Evolutionary conservation across 1,284 basidiomycete genomes (phyloP).

Genomic region (Fistulinella cinereoalba): DNA sequence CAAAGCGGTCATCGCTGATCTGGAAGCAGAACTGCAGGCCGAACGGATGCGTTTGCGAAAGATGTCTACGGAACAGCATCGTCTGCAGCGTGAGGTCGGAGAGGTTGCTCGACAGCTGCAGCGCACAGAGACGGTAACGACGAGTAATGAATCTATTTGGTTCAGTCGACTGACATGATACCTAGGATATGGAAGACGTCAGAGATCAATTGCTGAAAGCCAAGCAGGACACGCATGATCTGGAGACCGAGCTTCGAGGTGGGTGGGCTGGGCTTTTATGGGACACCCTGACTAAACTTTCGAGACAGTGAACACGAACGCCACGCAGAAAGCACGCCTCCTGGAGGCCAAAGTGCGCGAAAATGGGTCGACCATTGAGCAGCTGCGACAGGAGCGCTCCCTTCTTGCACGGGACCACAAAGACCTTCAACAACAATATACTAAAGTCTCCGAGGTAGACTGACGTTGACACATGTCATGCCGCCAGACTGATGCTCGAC

Average conservation of each 20-base stretch:
- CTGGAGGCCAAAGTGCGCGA: constrained; percentile 62
- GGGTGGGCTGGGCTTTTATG: constrained; percentile 1
- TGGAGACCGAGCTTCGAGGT: constrained; percentile 70
- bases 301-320: constrained; percentile 53
- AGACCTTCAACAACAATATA: constrained; percentile 61
- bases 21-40: constrained; percentile 63
- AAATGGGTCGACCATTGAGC: constrained; percentile 65
- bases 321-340: constrained; percentile 65
- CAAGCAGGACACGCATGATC: constrained; percentile 65
- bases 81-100: constrained; percentile 59
- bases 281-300: background rate
- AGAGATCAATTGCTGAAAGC: constrained; percentile 60
- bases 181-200: constrained; percentile 73
- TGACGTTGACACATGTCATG: too few relatives aligned
- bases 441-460: constrained; percentile 63
- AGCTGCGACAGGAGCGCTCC: constrained; percentile 69
- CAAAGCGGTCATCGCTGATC: constrained; percentile 57
- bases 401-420: constrained; percentile 65
- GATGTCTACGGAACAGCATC: constrained; percentile 60
- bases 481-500: too few relatives aligned
- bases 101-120: constrained; percentile 59
- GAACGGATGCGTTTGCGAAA: constrained; percentile 64
- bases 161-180: constrained; percentile 13
- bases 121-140: constrained; percentile 60
- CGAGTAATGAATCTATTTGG: background rate